These are phyloP conservation scores for Stipa capillata DNA, from an alignment of 176 grass and related monocot genomes.

Conservation along the genomic window DNA sequence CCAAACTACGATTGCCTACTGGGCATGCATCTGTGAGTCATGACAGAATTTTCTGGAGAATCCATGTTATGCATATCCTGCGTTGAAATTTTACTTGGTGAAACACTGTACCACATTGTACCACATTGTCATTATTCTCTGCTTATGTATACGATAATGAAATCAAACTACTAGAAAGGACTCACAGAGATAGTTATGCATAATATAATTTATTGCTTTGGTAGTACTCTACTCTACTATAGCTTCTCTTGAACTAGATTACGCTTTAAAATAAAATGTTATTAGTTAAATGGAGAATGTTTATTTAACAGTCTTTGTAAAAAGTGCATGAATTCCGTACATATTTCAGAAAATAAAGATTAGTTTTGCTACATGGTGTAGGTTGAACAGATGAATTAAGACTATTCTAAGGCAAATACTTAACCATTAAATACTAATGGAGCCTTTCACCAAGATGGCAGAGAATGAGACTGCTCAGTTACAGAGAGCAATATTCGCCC, in stretches of 20 bases:
- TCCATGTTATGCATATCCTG: not conserved
- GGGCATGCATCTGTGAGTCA: not conserved
- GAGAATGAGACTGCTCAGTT: constrained; percentile 49
- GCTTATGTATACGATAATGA: not conserved
- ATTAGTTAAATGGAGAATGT: not conserved
- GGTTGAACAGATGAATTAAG: constrained; percentile 8
- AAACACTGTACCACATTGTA: too few relatives aligned
- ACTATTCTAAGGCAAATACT: constrained; percentile 2
- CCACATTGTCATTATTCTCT: not conserved
- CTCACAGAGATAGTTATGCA: not conserved
- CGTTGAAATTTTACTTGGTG: not conserved
- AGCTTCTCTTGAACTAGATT: not conserved
- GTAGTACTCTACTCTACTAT: not conserved
- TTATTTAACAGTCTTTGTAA: not conserved
- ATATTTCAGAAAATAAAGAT: constrained; percentile 6
- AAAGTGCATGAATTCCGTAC: too few relatives aligned
- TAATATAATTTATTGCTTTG: not conserved
- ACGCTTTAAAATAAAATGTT: not conserved
- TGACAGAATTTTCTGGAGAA: not conserved
- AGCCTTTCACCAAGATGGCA: constrained; percentile 31
- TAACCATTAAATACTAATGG: constrained; percentile 16
- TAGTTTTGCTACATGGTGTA: not conserved
- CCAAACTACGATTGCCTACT: not conserved
- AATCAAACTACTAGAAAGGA: not conserved
- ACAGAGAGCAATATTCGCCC: constrained; percentile 63